phyloP scores from a whole-genome alignment of 1,139 yeast species.

The Protomyces arabidopsidicola region DNA sequence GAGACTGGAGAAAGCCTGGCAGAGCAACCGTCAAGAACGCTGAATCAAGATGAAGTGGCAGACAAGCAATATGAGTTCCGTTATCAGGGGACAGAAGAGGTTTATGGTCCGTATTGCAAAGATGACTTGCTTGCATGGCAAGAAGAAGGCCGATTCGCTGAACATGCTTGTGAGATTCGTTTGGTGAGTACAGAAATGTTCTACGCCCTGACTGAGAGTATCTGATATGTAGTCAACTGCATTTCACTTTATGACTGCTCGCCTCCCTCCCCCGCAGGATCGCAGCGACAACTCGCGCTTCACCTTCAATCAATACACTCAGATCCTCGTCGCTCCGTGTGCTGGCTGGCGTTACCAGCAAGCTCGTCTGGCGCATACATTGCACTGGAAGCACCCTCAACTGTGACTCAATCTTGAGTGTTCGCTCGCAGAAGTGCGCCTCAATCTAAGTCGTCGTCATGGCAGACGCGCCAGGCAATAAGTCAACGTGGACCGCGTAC shows the following conservation, averaged over 20 bases:
- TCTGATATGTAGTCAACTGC: too few relatives aligned
- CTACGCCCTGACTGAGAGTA: background rate
- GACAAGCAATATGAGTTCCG: conserved; percentile 53
- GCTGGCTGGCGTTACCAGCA: too few relatives aligned
- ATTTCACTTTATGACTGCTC: background rate
- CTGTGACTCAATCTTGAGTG: too few relatives aligned
- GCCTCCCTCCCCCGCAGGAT: background rate
- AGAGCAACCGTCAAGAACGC: conserved; percentile 28
- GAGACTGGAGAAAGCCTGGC: conserved; percentile 49
- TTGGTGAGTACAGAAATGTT: background rate
- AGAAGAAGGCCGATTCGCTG: conserved; percentile 47
- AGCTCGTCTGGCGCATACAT: too few relatives aligned
- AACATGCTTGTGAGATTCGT: background rate
- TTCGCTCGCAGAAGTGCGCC: background rate
- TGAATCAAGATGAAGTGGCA: conserved; percentile 14
- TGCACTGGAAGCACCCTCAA: too few relatives aligned
- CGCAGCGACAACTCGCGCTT: background rate
- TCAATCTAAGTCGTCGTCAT: background rate
- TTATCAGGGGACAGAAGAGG: conserved; percentile 49
- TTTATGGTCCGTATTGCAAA: conserved; percentile 58
- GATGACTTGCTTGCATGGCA: conserved; percentile 61
- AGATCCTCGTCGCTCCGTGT: too few relatives aligned
- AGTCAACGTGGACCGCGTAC: conserved; percentile 18
- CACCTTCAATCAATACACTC: background rate
- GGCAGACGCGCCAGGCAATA: conserved; percentile 7